Percentiles rank a stretch among this genome's conserved stretches.
These are phyloP conservation scores for Trametes cingulata DNA, from an alignment of 768 basidiomycete genomes.

Conservation along the genomic window DNA sequence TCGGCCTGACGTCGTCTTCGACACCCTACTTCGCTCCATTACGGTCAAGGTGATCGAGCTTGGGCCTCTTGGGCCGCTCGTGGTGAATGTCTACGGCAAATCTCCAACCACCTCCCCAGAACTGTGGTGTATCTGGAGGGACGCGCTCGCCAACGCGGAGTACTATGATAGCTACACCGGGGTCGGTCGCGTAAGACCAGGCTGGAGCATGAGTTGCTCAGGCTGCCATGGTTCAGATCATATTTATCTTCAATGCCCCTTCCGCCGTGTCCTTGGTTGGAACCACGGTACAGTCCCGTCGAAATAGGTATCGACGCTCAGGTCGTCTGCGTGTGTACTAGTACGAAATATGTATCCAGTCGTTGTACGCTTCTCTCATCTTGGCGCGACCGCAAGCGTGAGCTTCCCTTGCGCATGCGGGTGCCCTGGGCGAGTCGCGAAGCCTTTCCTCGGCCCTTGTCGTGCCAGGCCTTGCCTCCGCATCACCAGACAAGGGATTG, in stretches of 20 bases:
- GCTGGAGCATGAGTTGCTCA: background rate
- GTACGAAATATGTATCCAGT: too few species aligned
- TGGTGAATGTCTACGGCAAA: background rate
- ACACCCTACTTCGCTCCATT: background rate
- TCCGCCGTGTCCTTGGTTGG: background rate
- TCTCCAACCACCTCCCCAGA: background rate
- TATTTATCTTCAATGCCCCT: background rate
- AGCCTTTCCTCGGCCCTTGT: too few species aligned
- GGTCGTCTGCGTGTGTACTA: too few species aligned
- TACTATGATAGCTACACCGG: background rate
- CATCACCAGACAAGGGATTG: too few species aligned
- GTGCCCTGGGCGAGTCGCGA: too few species aligned
- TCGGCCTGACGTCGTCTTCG: background rate
- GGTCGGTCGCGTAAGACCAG: background rate
- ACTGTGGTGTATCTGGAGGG: background rate
- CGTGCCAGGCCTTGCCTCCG: too few species aligned
- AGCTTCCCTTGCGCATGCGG: too few species aligned
- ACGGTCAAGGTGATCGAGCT: background rate
- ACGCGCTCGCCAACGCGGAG: background rate
- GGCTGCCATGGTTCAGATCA: background rate
- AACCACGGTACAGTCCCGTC: too few species aligned
- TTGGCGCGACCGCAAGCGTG: too few species aligned
- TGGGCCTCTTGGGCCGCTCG: background rate
- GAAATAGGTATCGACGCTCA: too few species aligned
- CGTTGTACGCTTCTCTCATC: too few species aligned